Evolutionary conservation across 2,329 filamentous ascomycete genomes (phyloP), one percentile per base, ranked within the genome.

Genomic region (Colletotrichum sansevieriae): DNA sequence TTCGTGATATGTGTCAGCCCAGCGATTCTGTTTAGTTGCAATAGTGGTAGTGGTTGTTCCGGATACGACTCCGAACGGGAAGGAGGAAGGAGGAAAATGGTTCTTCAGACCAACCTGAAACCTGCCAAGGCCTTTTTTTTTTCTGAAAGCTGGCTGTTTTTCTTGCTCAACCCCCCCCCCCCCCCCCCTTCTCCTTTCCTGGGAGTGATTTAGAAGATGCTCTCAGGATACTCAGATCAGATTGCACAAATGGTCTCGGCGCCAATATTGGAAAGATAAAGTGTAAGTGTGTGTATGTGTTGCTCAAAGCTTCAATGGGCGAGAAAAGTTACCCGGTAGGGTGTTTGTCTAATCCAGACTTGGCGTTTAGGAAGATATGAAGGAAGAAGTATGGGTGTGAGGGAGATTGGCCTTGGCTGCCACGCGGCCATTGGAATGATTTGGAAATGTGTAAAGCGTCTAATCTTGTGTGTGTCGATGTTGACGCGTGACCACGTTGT

Each of bases 371-470:
- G 25, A 29, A 29, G 4, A 7, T 29, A 29, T 7, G 22, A 29
- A 22, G 18, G 22, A 29, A 22, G 18, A n/a, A 25, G 49, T 35
- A 25, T 52, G 29, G 10, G 49, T 18, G 29, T 35, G 0, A 10
- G 18, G 10, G 15, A 29, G 49, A 25, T 54, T 25, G 25, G 25
- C 25, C 25, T 25, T 0, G 25, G 13, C 12, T 43, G 33, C 47
- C 61, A 60, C 46, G 47, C 41, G 55, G 47, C 5, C 22, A 35
- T 10, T 29, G 41, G n/a, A 37, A 55, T 43, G 46, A 65, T 65
- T 65, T 55, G 46, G 35, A 39, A 65, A 43, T 65, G 22, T 59
- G 54, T 43, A 54, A 59, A 20, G 39, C 46, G 54, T 46, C 39
- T 46, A 37, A 12, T n/a, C 29, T 18, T 9, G 4, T 22, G 33